Percentiles rank a stretch among this genome's conserved stretches.
phyloP scores from a whole-genome alignment of 768 basidiomycete genomes.

The Solioccasus polychromus region DNA sequence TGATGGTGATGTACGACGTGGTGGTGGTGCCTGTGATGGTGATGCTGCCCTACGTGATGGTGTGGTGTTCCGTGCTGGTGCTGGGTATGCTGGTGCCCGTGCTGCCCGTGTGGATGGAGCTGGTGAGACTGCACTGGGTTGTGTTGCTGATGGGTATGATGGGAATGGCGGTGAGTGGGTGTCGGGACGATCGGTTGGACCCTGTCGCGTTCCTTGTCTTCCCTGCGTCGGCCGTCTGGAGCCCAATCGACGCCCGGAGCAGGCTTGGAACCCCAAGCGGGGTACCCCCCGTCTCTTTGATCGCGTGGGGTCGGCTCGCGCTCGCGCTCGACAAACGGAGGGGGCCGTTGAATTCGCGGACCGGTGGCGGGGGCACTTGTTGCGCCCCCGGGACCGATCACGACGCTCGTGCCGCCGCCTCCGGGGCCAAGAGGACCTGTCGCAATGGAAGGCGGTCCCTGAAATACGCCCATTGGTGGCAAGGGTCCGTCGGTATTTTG shows the following conservation, averaged over 20 bases:
- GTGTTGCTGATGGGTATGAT: conserved; percentile 36
- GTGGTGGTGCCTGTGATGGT: conserved; percentile 42
- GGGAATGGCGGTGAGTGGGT: conserved; percentile 29
- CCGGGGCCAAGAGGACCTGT: conserved; percentile 21
- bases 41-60: conserved; percentile 47
- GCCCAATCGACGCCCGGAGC: conserved; percentile 30
- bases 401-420: conserved; percentile 17
- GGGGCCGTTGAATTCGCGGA: conserved; percentile 22
- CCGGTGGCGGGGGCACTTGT: conserved; percentile 16
- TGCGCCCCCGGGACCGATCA: conserved; percentile 25
- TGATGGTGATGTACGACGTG: conserved; percentile 52
- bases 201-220: conserved; percentile 32
- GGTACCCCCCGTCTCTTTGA: conserved; percentile 21
- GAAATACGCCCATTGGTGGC: conserved; percentile 29
- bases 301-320: conserved; percentile 22
- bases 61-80: conserved; percentile 36
- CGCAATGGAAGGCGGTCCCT: conserved; percentile 21
- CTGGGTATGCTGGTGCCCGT: conserved; percentile 34
- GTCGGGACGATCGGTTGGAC: conserved; percentile 21
- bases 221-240: conserved; percentile 36
- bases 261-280: conserved; percentile 35
- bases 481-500: conserved; percentile 16
- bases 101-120: conserved; percentile 25
- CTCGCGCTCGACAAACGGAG: conserved; percentile 33
- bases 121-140: conserved; percentile 20